Percentiles rank a stretch among this genome's conserved stretches.
Evolutionary conservation across 805 yeast genomes (phyloP).

Genomic region (Saturnispora ahearnii): DNA sequence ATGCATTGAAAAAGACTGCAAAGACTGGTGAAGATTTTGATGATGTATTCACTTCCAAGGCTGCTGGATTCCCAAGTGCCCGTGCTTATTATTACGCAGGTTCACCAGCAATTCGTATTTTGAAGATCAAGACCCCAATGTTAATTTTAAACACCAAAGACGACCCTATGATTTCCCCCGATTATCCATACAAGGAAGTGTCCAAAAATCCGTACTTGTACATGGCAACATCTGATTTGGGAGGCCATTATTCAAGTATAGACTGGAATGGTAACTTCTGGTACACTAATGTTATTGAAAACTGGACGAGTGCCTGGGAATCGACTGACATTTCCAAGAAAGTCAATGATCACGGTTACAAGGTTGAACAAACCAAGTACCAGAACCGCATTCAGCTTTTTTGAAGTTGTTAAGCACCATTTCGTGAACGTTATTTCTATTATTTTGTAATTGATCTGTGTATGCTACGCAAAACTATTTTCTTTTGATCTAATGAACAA

Average conservation of each 20-base stretch:
- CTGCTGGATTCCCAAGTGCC: constrained; percentile 56
- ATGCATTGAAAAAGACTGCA: constrained; percentile 29
- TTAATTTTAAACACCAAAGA: constrained; percentile 53
- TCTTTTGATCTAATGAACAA: not conserved
- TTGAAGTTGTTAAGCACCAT: not conserved
- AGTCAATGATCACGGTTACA: constrained; percentile 16
- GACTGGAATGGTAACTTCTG: constrained; percentile 38
- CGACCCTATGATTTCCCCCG: constrained; percentile 55
- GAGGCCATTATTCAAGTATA: constrained; percentile 61
- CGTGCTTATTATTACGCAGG: constrained; percentile 57
- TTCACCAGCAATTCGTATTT: constrained; percentile 48
- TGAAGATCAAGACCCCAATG: constrained; percentile 51
- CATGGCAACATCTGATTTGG: constrained; percentile 50
- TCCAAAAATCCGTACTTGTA: constrained; percentile 48
- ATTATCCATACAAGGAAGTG: constrained; percentile 44
- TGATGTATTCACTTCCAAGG: constrained; percentile 47
- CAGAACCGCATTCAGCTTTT: constrained; percentile 8
- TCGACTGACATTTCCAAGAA: constrained; percentile 11
- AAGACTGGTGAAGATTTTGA: constrained; percentile 49
- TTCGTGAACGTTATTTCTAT: no score
- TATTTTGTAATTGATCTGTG: no score
- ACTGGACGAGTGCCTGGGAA: constrained; percentile 33
- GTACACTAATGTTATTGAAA: constrained; percentile 35
- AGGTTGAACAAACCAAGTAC: constrained; percentile 15
- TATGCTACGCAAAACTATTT: no score